Conservation (phyloP, 116 monocot genomes). For the Papilionanthe hybrid region DNA sequence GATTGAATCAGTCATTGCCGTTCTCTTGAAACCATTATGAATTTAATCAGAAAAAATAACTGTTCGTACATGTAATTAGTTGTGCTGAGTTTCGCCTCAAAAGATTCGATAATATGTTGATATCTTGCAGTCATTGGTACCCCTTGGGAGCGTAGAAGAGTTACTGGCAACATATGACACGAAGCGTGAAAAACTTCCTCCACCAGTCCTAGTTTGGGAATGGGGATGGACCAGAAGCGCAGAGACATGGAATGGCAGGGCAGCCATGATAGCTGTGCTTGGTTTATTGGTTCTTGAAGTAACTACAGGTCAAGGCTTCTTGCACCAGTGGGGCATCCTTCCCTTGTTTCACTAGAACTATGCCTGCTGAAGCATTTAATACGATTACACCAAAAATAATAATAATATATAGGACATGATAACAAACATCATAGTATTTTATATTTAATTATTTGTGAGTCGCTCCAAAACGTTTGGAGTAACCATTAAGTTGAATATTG, state of each 20-base stretch:
- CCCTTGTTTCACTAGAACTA: slow-evolving; percentile 11
- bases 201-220: slow-evolving; percentile 83
- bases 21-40: too few relatives aligned
- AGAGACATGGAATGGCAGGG: slow-evolving; percentile 94
- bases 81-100: too few relatives aligned
- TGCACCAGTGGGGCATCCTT: slow-evolving; percentile 82
- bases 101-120: not conserved
- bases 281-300: slow-evolving; percentile 70
- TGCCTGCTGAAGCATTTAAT: too few relatives aligned
- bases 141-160: slow-evolving; percentile 91
- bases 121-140: slow-evolving; percentile 76
- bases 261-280: slow-evolving; percentile 91
- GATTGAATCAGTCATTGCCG: too few relatives aligned
- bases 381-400: too few relatives aligned
- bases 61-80: too few relatives aligned
- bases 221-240: slow-evolving; percentile 99
- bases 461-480: too few relatives aligned
- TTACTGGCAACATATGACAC: slow-evolving; percentile 87
- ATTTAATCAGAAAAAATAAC: too few relatives aligned
- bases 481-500: too few relatives aligned
- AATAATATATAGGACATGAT: too few relatives aligned
- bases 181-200: slow-evolving; percentile 74
- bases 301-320: slow-evolving; percentile 82
- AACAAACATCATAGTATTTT: too few relatives aligned
- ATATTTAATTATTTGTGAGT: too few relatives aligned